A percentile compares a stretch with the other conserved stretches of the same genome.
These are phyloP conservation scores for Trichoderma polysporum DNA, from an alignment of 2,329 filamentous ascomycete species.

Conservation along the genomic window DNA sequence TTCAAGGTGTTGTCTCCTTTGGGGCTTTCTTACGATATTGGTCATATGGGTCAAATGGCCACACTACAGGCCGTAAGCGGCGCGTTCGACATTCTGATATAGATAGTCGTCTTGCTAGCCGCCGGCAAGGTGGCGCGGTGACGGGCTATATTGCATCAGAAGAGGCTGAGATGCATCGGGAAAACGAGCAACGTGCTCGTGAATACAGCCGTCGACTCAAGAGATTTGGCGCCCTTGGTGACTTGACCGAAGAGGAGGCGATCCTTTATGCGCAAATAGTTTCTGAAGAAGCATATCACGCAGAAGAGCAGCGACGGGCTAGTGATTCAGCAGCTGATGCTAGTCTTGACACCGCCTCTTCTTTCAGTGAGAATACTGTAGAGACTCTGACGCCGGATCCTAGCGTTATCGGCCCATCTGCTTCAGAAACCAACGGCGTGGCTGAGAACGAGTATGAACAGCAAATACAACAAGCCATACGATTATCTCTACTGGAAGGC, in stretches of 20 bases:
- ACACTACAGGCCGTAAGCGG: constrained; percentile 76
- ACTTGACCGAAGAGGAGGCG: constrained; percentile 65
- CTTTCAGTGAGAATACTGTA: constrained; percentile 41
- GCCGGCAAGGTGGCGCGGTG: constrained; percentile 65
- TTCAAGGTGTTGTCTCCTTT: constrained; percentile 84
- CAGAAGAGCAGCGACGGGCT: constrained; percentile 56
- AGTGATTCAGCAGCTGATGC: constrained; percentile 53
- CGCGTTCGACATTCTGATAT: constrained; percentile 66
- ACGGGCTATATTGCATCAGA: constrained; percentile 86
- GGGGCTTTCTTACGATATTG: constrained; percentile 88
- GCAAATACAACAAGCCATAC: constrained; percentile 62
- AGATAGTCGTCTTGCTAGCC: constrained; percentile 46
- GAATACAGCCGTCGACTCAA: constrained; percentile 70
- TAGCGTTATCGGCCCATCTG: constrained; percentile 40
- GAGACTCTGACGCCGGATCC: constrained; percentile 57
- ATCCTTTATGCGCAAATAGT: constrained; percentile 65
- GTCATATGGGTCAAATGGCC: constrained; percentile 84
- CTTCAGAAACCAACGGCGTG: constrained; percentile 37
- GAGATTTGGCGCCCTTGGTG: constrained; percentile 71
- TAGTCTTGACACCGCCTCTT: constrained; percentile 45
- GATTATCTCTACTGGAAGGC: constrained; percentile 59
- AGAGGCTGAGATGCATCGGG: constrained; percentile 72
- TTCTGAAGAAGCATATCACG: constrained; percentile 58
- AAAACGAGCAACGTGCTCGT: constrained; percentile 64
- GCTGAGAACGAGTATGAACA: constrained; percentile 52